Base-by-base conservation (phyloP, 2,329 filamentous ascomycete species). In the Colletotrichum tropicicola region DNA sequence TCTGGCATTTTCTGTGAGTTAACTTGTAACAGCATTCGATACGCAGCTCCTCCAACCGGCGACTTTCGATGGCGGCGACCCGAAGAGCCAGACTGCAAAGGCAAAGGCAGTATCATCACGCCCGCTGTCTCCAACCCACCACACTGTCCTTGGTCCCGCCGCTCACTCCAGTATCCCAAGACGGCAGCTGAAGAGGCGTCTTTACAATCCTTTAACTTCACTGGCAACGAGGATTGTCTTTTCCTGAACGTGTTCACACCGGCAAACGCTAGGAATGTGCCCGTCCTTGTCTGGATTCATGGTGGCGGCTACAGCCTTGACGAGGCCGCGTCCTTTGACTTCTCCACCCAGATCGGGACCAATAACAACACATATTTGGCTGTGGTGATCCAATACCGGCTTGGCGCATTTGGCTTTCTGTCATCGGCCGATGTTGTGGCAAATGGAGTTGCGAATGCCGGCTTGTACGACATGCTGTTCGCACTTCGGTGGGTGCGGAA, bases 181-280 rank as follows among this genome's bases (percentile, higher is more conserved):
- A 59, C 59, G 8, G 54, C 44, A 28, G 21, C 45, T 6, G 59
- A 63, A 23, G 45, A 63, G 17, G 28, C 2, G 9, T 37, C 37
- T 8, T 37, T 63, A 8, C 19, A 6, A 12, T 12, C n/a, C 6
- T 59, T 59, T 15, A 44, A 58, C 35, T 39, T 63, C 4, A 28
- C 52, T n/a, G 52, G 52, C 19, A 39, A 56, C 23, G 75, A 78
- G 47, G 73, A 78, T 35, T 78, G 75, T 23, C 56, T 78, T 28
- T 75, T 72, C 21, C 59, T 77, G 12, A 74, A 78, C 28, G 69
- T 78, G 7, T 76, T 68, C 49, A 58, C 70, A 2, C 75, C 75
- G 0, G 66, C 70, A 0, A 51, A 30, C 4, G 68, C 70, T 1
- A 51, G 63, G 3, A 10, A 53, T 5, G 67, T 68, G 0, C 57